These are phyloP conservation scores for Lepidium africanum DNA, from an alignment of 345 rosid genomes.

Conservation along the genomic window DNA sequence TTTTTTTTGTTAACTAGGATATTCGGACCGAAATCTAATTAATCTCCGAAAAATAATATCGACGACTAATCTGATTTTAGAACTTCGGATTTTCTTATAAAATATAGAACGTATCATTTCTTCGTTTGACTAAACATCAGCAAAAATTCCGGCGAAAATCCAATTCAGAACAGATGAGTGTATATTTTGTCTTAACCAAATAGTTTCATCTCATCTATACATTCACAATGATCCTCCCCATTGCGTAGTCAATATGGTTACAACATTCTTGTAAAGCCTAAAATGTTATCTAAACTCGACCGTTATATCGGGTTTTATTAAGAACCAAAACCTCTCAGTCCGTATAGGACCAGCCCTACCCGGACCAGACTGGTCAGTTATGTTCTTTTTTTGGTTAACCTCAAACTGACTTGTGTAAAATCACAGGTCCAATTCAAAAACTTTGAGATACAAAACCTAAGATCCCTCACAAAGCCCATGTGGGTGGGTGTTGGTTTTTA, in stretches of 20 bases:
- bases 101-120: too few species aligned
- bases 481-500: constrained; percentile 1
- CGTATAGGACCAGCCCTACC: background rate
- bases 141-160: too few species aligned
- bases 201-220: background rate
- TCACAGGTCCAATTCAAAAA: background rate
- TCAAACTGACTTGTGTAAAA: background rate
- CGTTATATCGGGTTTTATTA: background rate
- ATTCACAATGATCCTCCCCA: background rate
- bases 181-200: too few species aligned
- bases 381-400: background rate
- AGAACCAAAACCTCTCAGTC: background rate
- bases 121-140: too few species aligned
- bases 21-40: too few species aligned
- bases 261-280: background rate
- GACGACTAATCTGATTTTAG: too few species aligned
- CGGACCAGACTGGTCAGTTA: background rate
- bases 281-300: background rate
- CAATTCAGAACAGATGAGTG: too few species aligned
- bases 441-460: background rate
- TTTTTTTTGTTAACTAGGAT: too few species aligned
- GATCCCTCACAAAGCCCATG: background rate
- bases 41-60: too few species aligned
- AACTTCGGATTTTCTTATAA: too few species aligned
- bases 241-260: background rate